Evolutionary conservation across 1,284 basidiomycete genomes (phyloP), one percentile per base, ranked within the genome.

Genomic region (Schizophyllum amplum): DNA sequence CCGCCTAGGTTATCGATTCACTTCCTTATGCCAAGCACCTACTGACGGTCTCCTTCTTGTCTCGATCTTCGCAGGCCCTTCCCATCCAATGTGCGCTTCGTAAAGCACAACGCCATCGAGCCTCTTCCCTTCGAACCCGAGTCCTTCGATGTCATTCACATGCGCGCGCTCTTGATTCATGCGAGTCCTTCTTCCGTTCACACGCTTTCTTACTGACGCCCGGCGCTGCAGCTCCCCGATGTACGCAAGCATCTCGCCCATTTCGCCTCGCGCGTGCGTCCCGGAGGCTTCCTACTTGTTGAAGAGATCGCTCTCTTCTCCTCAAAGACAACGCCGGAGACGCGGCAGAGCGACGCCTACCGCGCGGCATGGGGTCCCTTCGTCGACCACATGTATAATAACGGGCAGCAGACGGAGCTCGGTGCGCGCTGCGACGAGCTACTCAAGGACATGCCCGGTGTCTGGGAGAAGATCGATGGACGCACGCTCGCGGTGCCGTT

Each of bases 111-210:
- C 17, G 51, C 46, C 17, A 55, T 51, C 4, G 27, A 55, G 33
- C 2, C 9, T 20, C 46, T 55, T 1, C 57, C 54, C 7, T 55
- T 58, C 13, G 46, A 58, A 7, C 21, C 50, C 25, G 9, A 23
- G 47, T 9, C 49, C 4, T 57, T 57, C n/a, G 57, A 57, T 49
- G 15, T 57, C 20, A 47, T 58, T 21, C 57, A 55, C 24, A 21
- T 20, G 11, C 57, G 57, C 15, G 13, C 55, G 1, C 7, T 58
- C 17, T 47, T 58, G 20, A 51, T 48, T 21, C 55, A 55, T 42
- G 55, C 49, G 46, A 46, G 49, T 25, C 11, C 17, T 15, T 55
- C 47, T 9, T 5, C 7, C 54, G 17, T 51, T 2, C 24, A 22
- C 21, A 22, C n/a, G n/a, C 49, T 15, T 7, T 20, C 13, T 20